Conservation (phyloP, 2,329 filamentous ascomycete species). For the Neonectria coccinea region DNA sequence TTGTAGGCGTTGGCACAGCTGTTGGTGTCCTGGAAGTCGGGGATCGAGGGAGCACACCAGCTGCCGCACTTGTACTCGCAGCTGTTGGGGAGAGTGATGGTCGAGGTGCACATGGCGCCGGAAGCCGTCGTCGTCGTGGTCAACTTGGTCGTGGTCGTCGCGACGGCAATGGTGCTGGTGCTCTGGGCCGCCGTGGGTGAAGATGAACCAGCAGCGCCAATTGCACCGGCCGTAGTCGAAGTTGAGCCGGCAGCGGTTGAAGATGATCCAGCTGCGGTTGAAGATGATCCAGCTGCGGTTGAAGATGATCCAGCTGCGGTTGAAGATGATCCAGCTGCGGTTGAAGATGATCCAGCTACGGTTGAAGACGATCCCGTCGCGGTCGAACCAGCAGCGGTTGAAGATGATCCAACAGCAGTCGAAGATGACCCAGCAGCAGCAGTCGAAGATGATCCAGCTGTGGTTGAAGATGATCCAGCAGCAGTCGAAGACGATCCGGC, state of each 20-base stretch:
- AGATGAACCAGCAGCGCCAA: not conserved
- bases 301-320: slow-evolving; percentile 30
- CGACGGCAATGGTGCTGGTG: not conserved
- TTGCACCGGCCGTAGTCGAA: not conserved
- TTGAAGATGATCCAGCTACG: not conserved
- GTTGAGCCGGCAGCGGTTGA: not conserved
- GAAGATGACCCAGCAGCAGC: not conserved
- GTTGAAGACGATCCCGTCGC: not conserved
- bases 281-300: not conserved
- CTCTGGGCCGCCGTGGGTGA: not conserved
- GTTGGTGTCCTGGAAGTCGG: slow-evolving; percentile 58
- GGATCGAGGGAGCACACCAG: slow-evolving; percentile 65
- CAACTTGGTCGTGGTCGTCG: not conserved
- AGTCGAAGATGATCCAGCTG: slow-evolving; percentile 26
- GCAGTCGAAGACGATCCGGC: not conserved
- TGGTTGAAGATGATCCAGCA: not conserved
- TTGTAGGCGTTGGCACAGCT: slow-evolving; percentile 58
- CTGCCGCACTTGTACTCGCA: slow-evolving; percentile 68
- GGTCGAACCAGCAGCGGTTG: not conserved
- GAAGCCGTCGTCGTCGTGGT: slow-evolving; percentile 40
- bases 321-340: slow-evolving; percentile 37
- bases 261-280: not conserved
- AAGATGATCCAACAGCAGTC: not conserved
- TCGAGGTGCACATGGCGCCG: slow-evolving; percentile 61
- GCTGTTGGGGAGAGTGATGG: slow-evolving; percentile 56